Evolutionary conservation across 164 flowering plant species (phyloP), one percentile per base, ranked within the genome.

Genomic region (Warburgia ugandensis): DNA sequence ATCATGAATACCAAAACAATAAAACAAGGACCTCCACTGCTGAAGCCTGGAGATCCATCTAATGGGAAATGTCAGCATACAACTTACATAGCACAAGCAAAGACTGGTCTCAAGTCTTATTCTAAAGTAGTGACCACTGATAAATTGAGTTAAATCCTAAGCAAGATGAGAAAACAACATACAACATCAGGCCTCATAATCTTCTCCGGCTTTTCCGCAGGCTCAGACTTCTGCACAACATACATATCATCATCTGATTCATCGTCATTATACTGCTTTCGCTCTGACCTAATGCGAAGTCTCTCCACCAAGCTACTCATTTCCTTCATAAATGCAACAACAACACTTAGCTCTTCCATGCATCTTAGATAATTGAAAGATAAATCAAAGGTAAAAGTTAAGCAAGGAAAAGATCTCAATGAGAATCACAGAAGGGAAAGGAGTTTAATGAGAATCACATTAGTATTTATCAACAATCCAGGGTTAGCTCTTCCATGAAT

Each of bases 221-320:
- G 28, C 35, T 50, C 25, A 20, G 59, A 28, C 17, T 63, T 63
- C 39, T 48, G 67, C 43, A 55, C 55, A 51, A 74, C 25, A 58
- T 83, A 84, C 33, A 68, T 61, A 33, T 89, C 97, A 32, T 94
- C 99, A 55, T 89, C 97, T 5, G 85, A 86, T 6, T 83, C 88
- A 55, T 94, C 96, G 23, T 84, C 36, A 58, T 61, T 77, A 58
- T 94, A 94, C 10, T 75, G 99, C 63, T 62, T 77, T 48, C 95
- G 67, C 20, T 84, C 99, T 29, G 99, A 72, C 62, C 99, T 75
- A 27, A 61, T 77, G 10, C 97, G 95, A 9, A 94, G 85, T 71
- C 99, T 78, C 74, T 89, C 99, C 26, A 78, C 97, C 76, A 89
- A 74, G 63, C 99, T 94, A 70, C 86, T 75, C 99, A 94, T 89